Percentiles rank a stretch among this genome's conserved stretches.
Evolutionary conservation across 1,284 basidiomycete species (phyloP).

Genomic region (Xerocomus minutiporus): DNA sequence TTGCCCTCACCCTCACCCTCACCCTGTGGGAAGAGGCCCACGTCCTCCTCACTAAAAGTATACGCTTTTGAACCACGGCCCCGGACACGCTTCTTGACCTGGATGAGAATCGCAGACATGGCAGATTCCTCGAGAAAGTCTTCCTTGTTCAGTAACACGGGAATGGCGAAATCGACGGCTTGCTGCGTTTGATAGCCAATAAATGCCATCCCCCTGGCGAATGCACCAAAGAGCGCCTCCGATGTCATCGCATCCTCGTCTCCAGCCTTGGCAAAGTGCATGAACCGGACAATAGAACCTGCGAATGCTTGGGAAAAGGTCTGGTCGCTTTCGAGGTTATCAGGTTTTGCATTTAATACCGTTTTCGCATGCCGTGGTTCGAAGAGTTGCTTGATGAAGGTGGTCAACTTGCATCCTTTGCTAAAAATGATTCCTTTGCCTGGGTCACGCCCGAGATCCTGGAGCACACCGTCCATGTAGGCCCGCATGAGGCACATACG

Average conservation of each 20-base stretch:
- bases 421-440: neutral
- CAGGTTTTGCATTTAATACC: neutral
- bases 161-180: neutral
- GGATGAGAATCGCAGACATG: neutral
- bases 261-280: conserved; percentile 1
- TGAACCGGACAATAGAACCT: conserved; percentile 2
- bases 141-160: neutral
- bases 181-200: too few species aligned
- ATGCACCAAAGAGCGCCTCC: neutral
- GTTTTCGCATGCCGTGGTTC: neutral
- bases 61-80: too few species aligned
- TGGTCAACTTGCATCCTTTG: neutral
- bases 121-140: neutral
- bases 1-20: too few species aligned
- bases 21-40: neutral
- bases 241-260: neutral
- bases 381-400: neutral
- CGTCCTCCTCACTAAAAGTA: too few species aligned
- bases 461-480: neutral
- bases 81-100: neutral
- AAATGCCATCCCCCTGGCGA: neutral
- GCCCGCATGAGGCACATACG: neutral
- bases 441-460: too few species aligned
- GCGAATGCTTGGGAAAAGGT: neutral
- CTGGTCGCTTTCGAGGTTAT: neutral